phyloP scores from a whole-genome alignment of 257 asterid genomes.

The Catharanthus roseus region DNA sequence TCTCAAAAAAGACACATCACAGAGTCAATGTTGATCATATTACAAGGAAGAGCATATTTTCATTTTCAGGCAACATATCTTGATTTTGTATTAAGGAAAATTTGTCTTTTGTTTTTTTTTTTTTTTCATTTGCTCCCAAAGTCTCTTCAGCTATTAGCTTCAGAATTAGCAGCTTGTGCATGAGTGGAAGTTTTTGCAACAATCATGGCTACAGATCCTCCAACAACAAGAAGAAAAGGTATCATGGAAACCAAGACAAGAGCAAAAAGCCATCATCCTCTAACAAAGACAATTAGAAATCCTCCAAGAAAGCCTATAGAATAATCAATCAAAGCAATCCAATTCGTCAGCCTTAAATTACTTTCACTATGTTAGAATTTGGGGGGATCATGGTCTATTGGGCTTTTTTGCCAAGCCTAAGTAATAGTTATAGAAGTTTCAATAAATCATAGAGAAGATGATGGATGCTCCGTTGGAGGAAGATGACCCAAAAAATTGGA shows the following conservation, averaged over 20 bases:
- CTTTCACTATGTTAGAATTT: too few species aligned
- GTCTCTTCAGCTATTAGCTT: slow-evolving; percentile 66
- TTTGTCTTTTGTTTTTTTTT: slow-evolving; percentile 16
- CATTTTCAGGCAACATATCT: too few species aligned
- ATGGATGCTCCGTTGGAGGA: too few species aligned
- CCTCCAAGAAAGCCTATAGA: slow-evolving; percentile 27
- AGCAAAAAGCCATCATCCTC: slow-evolving; percentile 36
- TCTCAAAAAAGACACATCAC: too few species aligned
- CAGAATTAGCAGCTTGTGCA: slow-evolving; percentile 52
- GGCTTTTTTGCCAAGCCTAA: too few species aligned
- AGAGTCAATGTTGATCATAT: too few species aligned
- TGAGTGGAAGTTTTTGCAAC: slow-evolving; percentile 26
- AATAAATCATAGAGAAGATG: too few species aligned
- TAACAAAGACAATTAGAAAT: slow-evolving; percentile 24
- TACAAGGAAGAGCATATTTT: too few species aligned
- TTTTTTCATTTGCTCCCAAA: slow-evolving; percentile 54
- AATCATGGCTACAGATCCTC: slow-evolving; percentile 28
- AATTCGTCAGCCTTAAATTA: background rate
- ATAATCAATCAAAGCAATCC: background rate
- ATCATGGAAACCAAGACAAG: slow-evolving; percentile 31
- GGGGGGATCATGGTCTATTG: too few species aligned
- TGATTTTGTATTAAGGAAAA: background rate
- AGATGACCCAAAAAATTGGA: too few species aligned
- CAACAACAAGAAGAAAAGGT: slow-evolving; percentile 43
- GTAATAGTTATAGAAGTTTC: too few species aligned